A percentile compares a stretch with the other conserved stretches of the same genome.
These are phyloP conservation scores for Hsuehochloa calcarea DNA, from an alignment of 176 grass and related monocot species.

Conservation along the genomic window DNA sequence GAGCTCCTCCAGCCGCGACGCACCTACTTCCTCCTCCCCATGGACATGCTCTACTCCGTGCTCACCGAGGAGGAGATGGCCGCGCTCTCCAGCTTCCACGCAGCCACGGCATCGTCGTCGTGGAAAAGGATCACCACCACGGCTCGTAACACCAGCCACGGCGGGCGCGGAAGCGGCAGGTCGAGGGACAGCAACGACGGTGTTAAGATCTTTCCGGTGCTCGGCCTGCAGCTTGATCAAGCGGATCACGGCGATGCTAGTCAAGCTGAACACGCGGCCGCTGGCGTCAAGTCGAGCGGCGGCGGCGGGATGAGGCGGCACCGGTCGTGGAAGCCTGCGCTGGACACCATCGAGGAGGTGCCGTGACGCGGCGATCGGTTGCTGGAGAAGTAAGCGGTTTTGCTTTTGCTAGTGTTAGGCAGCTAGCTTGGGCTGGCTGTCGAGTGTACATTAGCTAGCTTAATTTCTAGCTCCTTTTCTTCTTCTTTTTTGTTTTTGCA, in stretches of 20 bases:
- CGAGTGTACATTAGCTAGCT: conserved; percentile 45
- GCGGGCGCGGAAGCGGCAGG: background rate
- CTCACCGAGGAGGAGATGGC: conserved; percentile 93
- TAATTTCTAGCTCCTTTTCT: background rate
- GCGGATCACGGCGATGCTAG: background rate
- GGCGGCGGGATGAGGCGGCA: conserved; percentile 25
- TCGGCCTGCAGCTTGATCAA: conserved; percentile 48
- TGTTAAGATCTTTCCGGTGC: conserved; percentile 50
- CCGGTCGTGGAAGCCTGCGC: conserved; percentile 58
- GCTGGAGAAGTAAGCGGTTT: conserved; percentile 14
- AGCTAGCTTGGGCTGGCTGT: conserved; percentile 48
- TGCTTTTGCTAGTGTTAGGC: conserved; percentile 45
- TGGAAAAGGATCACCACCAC: conserved; percentile 44
- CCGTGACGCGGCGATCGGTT: conserved; percentile 31
- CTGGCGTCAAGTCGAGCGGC: background rate
- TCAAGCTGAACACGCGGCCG: background rate
- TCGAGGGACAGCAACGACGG: background rate
- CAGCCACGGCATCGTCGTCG: conserved; percentile 26
- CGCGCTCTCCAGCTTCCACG: conserved; percentile 45
- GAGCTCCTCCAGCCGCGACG: conserved; percentile 58
- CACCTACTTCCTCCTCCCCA: conserved; percentile 81
- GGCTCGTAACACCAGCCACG: background rate
- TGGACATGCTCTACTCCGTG: conserved; percentile 97
- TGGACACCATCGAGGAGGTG: conserved; percentile 83
- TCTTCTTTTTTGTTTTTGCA: background rate